These are phyloP conservation scores for Solanum chilense DNA, from an alignment of 257 asterid genomes.

Conservation along the genomic window DNA sequence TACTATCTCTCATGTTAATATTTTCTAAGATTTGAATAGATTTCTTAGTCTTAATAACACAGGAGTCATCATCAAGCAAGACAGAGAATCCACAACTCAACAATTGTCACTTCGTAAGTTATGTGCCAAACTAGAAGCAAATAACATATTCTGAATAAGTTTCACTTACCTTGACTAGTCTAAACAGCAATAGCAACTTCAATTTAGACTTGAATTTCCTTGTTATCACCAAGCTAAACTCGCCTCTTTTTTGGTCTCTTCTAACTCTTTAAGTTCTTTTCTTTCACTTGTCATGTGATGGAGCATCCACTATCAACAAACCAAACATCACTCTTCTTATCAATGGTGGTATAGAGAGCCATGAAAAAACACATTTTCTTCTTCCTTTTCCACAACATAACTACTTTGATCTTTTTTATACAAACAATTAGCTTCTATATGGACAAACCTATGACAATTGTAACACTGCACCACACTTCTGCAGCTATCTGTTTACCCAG, in stretches of 20 bases:
- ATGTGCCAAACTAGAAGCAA: neutral
- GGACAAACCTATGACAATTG: neutral
- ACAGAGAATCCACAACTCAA: neutral
- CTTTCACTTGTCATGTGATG: neutral
- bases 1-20: neutral
- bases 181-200: neutral
- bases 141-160: neutral
- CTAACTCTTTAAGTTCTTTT: neutral
- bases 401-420: neutral
- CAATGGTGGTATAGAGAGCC: too few relatives aligned
- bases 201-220: neutral
- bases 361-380: too few relatives aligned
- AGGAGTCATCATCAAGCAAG: neutral
- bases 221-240: neutral
- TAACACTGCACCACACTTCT: neutral
- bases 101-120: conserved; percentile 3
- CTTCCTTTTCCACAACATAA: too few relatives aligned
- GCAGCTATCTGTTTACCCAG: neutral
- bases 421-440: neutral
- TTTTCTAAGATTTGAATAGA: neutral
- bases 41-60: neutral
- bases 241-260: neutral
- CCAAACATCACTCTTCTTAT: neutral
- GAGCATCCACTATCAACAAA: neutral
- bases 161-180: neutral